Evolutionary conservation across 345 rosid species (phyloP).

Genomic region (Conringia planisiliqua): DNA sequence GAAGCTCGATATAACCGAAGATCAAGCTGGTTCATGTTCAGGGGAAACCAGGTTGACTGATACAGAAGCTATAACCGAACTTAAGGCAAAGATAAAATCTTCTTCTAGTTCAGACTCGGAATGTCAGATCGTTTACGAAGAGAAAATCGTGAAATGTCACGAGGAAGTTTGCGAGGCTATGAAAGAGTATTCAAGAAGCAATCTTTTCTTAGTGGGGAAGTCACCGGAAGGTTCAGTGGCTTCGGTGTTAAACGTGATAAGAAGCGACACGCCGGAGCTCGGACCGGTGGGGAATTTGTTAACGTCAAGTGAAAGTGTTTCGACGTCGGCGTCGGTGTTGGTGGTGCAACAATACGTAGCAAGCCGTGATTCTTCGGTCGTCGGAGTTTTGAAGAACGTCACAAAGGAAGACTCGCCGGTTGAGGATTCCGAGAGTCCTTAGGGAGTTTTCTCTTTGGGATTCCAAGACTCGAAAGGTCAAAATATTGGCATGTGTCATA

Average conservation of each 20-base stretch:
- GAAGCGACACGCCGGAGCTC: constrained; percentile 30
- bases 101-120: neutral
- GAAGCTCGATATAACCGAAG: constrained; percentile 32
- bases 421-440: constrained; percentile 12
- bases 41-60: constrained; percentile 33
- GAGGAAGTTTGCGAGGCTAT: constrained; percentile 39
- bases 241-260: constrained; percentile 27
- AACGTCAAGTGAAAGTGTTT: constrained; percentile 40
- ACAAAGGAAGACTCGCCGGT: constrained; percentile 6
- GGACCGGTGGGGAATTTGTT: constrained; percentile 36
- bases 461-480: neutral
- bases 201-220: constrained; percentile 57
- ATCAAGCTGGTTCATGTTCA: neutral
- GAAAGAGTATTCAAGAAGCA: constrained; percentile 32
- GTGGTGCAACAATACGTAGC: constrained; percentile 48
- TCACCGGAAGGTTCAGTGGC: constrained; percentile 45
- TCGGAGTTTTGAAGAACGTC: neutral
- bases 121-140: constrained; percentile 39
- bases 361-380: neutral
- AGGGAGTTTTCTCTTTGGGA: neutral
- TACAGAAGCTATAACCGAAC: constrained; percentile 32
- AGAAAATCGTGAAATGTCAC: constrained; percentile 31
- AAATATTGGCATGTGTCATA: neutral
- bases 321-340: constrained; percentile 48
- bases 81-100: constrained; percentile 32